Conservation (phyloP, 2,329 filamentous ascomycete genomes). For the Diaporthe sp. region DNA sequence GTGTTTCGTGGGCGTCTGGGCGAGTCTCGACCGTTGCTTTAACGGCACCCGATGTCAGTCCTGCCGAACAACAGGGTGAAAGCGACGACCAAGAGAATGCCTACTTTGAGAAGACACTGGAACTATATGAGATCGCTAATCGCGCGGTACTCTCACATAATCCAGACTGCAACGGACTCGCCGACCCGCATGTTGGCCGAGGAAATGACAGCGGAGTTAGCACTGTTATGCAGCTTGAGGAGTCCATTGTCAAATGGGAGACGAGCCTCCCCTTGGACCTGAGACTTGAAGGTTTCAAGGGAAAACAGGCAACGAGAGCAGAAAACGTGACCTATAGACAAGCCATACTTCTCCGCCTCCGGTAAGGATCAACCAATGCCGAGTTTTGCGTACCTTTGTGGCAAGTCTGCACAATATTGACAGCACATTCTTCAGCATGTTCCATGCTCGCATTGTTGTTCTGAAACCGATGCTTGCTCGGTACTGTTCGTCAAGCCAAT, state of each 20-base stretch:
- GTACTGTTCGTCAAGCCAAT: constrained; percentile 16
- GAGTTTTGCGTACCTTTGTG: neutral
- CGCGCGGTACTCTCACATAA: constrained; percentile 34
- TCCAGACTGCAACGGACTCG: constrained; percentile 26
- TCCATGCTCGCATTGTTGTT: constrained; percentile 38
- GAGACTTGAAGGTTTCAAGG: neutral
- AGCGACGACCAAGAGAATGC: neutral
- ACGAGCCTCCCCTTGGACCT: neutral
- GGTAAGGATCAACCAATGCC: constrained; percentile 4
- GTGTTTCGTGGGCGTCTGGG: neutral
- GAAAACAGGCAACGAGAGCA: neutral
- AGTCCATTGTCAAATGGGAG: constrained; percentile 18
- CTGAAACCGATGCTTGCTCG: constrained; percentile 34
- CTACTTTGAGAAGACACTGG: constrained; percentile 3
- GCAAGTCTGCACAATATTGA: constrained; percentile 4
- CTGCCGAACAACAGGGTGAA: neutral
- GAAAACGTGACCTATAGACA: neutral
- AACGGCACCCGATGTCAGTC: neutral
- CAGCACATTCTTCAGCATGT: neutral
- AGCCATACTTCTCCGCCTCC: constrained; percentile 17
- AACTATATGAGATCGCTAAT: constrained; percentile 57
- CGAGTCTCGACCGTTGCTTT: neutral
- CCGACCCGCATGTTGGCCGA: neutral
- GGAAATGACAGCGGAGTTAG: neutral
- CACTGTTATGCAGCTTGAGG: constrained; percentile 12